Evolutionary conservation across 108 stramenopile species (phyloP).

Genomic region (Parietichytrium sp.): DNA sequence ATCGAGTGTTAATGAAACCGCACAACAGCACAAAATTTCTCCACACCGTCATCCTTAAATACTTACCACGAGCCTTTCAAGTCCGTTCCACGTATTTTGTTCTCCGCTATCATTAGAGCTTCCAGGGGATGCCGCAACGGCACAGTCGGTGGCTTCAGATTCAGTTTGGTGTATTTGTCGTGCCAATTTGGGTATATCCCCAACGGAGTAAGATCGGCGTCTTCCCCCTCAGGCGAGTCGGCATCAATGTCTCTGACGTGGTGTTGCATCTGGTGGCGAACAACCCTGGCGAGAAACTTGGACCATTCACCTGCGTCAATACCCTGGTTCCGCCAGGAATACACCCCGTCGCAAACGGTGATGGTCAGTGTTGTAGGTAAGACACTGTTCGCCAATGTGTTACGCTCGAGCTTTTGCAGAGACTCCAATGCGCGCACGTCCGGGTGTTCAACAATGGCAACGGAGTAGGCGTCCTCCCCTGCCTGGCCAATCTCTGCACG

Average conservation of each 20-base stretch:
- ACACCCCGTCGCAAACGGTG: slow-evolving; percentile 17
- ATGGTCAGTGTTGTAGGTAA: slow-evolving; percentile 16
- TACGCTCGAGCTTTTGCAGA: background rate
- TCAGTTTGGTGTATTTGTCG: background rate
- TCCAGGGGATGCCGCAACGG: background rate
- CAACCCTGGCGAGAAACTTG: background rate
- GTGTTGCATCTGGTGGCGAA: background rate
- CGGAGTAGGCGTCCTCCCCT: slow-evolving; percentile 19
- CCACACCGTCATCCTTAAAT: no score
- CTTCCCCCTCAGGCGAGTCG: background rate
- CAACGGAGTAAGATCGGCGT: no score
- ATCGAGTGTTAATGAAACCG: no score
- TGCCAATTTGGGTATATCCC: no score
- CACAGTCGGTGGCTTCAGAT: background rate
- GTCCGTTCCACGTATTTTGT: background rate
- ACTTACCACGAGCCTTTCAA: background rate
- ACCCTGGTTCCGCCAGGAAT: background rate
- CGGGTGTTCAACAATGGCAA: background rate
- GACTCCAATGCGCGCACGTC: background rate
- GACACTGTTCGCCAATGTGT: background rate
- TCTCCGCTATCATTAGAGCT: background rate
- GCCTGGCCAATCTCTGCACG: slow-evolving; percentile 25
- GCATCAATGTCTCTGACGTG: slow-evolving; percentile 17
- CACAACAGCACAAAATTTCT: no score
- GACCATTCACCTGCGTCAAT: slow-evolving; percentile 39